Conservation (phyloP, 2,329 filamentous ascomycete genomes). For the Cladosporium austrohemisphaericum region DNA sequence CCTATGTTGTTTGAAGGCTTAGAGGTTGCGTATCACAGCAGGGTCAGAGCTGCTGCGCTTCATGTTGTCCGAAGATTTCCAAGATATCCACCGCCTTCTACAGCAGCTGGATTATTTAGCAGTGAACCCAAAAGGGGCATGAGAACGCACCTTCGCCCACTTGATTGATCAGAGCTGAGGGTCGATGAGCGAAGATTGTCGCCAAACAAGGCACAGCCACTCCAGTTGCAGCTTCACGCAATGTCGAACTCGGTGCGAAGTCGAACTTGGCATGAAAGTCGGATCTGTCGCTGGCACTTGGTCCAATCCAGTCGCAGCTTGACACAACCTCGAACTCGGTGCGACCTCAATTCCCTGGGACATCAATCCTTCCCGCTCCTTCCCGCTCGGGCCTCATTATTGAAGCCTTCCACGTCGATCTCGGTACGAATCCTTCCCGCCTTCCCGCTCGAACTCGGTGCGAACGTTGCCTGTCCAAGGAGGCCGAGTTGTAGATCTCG, state of each 20-base stretch:
- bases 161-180: not conserved
- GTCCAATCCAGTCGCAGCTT: not conserved
- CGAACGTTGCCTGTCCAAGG: too few relatives aligned
- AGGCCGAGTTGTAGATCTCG: too few relatives aligned
- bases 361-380: not conserved
- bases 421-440: conserved; percentile 3
- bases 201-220: not conserved
- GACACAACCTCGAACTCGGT: not conserved
- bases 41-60: not conserved
- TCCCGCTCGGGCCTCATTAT: too few relatives aligned
- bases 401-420: too few relatives aligned
- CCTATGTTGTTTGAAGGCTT: not conserved
- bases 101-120: not conserved
- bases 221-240: not conserved
- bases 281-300: not conserved
- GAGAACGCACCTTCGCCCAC: not conserved
- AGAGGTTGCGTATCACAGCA: not conserved
- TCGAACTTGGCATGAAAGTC: not conserved
- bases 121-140: not conserved
- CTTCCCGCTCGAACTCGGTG: not conserved
- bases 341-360: not conserved
- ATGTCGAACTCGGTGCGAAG: not conserved
- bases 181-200: not conserved
- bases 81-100: not conserved
- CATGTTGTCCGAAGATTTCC: too few relatives aligned